These are phyloP conservation scores for Tricholomella constricta DNA, from an alignment of 768 basidiomycete genomes.

Conservation along the genomic window DNA sequence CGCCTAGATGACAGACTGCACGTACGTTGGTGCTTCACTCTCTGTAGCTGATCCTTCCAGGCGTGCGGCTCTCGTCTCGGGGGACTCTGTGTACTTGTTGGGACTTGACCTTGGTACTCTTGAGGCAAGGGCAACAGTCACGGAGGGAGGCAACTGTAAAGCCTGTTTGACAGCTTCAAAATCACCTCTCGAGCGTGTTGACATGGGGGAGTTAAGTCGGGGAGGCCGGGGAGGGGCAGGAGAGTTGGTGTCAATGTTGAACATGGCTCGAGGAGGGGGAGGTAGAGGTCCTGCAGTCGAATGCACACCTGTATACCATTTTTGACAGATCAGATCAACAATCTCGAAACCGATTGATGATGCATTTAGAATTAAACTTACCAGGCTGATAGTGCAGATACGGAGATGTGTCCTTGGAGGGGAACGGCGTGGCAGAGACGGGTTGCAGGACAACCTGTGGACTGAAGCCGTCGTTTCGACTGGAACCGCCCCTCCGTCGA, in stretches of 20 bases:
- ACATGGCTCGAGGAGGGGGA: slow-evolving; percentile 61
- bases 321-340: slow-evolving; percentile 17
- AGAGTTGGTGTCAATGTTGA: slow-evolving; percentile 45
- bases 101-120: slow-evolving; percentile 13
- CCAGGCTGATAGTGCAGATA: slow-evolving; percentile 69
- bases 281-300: slow-evolving; percentile 75
- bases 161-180: slow-evolving; percentile 61
- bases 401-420: slow-evolving; percentile 32
- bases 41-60: slow-evolving; percentile 8
- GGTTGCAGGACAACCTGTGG: slow-evolving; percentile 25
- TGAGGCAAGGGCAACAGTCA: slow-evolving; percentile 46
- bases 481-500: slow-evolving; percentile 13
- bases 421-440: slow-evolving; percentile 26
- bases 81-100: slow-evolving; percentile 6
- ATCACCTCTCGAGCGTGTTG: slow-evolving; percentile 45
- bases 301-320: slow-evolving; percentile 46
- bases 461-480: slow-evolving; percentile 26
- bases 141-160: slow-evolving; percentile 59
- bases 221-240: slow-evolving; percentile 64
- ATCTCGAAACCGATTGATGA: background rate
- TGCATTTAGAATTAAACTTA: slow-evolving; percentile 19
- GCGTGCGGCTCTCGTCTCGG: background rate
- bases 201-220: slow-evolving; percentile 58
- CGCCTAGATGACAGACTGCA: slow-evolving; percentile 5
- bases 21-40: slow-evolving; percentile 11